A percentile compares a stretch with the other conserved stretches of the same genome.
Conservation (phyloP, 176 grass and related monocot genomes). For the Thalia dealbata region DNA sequence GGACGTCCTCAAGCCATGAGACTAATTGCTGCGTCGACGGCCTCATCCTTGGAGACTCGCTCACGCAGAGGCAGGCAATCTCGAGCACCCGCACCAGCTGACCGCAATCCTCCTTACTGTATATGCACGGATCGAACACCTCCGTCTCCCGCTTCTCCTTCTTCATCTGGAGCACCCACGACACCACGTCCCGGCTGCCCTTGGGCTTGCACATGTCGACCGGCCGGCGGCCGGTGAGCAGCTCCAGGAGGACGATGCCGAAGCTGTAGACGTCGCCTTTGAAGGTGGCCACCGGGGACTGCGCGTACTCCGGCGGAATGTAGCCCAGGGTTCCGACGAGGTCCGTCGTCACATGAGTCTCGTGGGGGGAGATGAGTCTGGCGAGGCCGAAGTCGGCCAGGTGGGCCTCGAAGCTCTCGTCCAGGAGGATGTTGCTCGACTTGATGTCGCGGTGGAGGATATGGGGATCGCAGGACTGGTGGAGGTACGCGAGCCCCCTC, state of each 20-base stretch:
- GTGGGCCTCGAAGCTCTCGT: slow-evolving; percentile 74
- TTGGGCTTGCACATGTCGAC: slow-evolving; percentile 91
- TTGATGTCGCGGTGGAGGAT: slow-evolving; percentile 94
- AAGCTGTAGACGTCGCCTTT: slow-evolving; percentile 93
- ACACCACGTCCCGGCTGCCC: slow-evolving; percentile 72
- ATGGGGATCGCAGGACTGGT: slow-evolving; percentile 79
- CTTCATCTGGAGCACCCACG: slow-evolving; percentile 87
- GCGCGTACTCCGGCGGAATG: slow-evolving; percentile 80
- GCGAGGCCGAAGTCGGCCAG: slow-evolving; percentile 86
- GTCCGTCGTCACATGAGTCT: slow-evolving; percentile 92
- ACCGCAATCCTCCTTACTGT: slow-evolving; percentile 30
- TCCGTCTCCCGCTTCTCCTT: slow-evolving; percentile 52
- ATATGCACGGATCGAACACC: slow-evolving; percentile 58
- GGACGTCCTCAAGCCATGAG: slow-evolving; percentile 59
- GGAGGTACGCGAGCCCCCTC: slow-evolving; percentile 74
- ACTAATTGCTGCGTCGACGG: slow-evolving; percentile 66
- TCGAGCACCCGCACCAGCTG: slow-evolving; percentile 57
- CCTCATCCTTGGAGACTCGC: slow-evolving; percentile 51
- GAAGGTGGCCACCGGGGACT: slow-evolving; percentile 62
- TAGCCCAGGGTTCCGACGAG: slow-evolving; percentile 77
- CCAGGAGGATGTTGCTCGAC: slow-evolving; percentile 89
- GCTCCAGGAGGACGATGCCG: slow-evolving; percentile 71
- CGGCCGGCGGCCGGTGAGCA: slow-evolving; percentile 67
- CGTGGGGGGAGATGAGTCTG: slow-evolving; percentile 55
- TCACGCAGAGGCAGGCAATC: slow-evolving; percentile 74